phyloP scores from a whole-genome alignment of 1,284 basidiomycete genomes.

The Apiotrichum domesticum region DNA sequence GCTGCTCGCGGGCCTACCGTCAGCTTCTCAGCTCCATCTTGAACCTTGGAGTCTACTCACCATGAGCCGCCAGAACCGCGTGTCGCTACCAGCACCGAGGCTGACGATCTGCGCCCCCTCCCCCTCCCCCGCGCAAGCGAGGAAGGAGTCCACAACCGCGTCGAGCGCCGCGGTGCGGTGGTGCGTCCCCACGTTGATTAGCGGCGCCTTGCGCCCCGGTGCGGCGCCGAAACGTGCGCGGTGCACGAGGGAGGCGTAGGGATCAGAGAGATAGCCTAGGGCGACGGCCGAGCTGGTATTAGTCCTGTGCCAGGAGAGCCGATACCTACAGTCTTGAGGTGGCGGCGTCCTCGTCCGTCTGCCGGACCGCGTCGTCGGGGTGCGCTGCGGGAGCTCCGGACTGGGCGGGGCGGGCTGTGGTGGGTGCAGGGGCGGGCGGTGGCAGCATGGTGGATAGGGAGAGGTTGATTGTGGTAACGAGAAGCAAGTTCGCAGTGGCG shows the following conservation, averaged over 20 bases:
- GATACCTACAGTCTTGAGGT: constrained; percentile 60
- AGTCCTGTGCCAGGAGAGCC: too few species aligned
- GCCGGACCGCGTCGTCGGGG: constrained; percentile 59
- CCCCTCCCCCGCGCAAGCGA: constrained; percentile 42
- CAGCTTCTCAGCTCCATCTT: too few species aligned
- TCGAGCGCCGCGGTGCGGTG: constrained; percentile 79
- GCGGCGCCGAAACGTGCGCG: constrained; percentile 19
- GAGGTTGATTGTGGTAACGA: neutral
- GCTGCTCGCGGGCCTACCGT: too few species aligned
- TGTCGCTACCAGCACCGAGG: constrained; percentile 87
- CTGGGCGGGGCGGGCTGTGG: constrained; percentile 1
- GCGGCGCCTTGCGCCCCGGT: constrained; percentile 53
- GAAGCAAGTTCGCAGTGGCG: too few species aligned
- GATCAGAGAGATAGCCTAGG: constrained; percentile 68
- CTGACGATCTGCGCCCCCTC: constrained; percentile 68
- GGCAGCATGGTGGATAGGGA: constrained; percentile 8
- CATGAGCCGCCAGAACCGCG: constrained; percentile 81
- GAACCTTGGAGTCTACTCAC: constrained; percentile 52
- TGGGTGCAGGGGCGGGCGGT: neutral
- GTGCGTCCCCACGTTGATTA: constrained; percentile 94
- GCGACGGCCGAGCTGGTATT: constrained; percentile 56
- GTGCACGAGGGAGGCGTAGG: constrained; percentile 59
- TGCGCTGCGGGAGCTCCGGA: constrained; percentile 3
- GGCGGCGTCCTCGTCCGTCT: constrained; percentile 68
- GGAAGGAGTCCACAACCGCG: constrained; percentile 65